Base-by-base conservation (phyloP, 176 grass and related monocot genomes). In the Typha latifolia region DNA sequence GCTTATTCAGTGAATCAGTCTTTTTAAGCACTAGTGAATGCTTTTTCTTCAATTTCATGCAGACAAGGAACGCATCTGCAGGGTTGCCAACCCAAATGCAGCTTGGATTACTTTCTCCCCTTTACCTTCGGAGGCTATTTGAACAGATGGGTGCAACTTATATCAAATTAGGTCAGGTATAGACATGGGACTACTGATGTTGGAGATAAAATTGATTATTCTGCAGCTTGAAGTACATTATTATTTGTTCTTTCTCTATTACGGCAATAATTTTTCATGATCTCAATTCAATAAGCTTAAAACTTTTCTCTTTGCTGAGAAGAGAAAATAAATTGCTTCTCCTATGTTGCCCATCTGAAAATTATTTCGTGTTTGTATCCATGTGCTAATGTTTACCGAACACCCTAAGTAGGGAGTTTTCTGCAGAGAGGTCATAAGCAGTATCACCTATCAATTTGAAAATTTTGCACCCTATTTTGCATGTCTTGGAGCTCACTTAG, bases 121-220 rank as follows among this genome's bases (percentile, higher is more conserved):
- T 83, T 80, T 97, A 92, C 74, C 67, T 97, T 52, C 82, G 88
- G 57, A 86, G 70, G 23, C 69, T 97, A 69, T 96, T 96, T 77
- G 93, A 91, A 80, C 78, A 82, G 29, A 91, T 97, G 93, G 93
- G 88, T 77, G 88, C 93, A 67, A 97, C 93, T 82, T 97, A 97
- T 72, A 86, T 97, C 78, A 97, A 97, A 72, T 80, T 97, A 71
- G 93, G 93, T 52, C 93, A 97, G 88, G 88, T 92, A 86, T 77
- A 48, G 47, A 32, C 19, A 49, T 49, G 11, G 37, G 37, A 10
- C 47, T 23, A 16, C 47, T 32, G 29, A 5, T 64, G 48, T 29
- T 63, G 9, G 5, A 53, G 14, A 11, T 29, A 12, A 15, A 27
- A 29, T 50, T 16, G 2, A 4, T 51, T n/a, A 11, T 59, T 59